Evolutionary conservation across 768 basidiomycete species (phyloP).

Genomic region (Termitomyces sp.): DNA sequence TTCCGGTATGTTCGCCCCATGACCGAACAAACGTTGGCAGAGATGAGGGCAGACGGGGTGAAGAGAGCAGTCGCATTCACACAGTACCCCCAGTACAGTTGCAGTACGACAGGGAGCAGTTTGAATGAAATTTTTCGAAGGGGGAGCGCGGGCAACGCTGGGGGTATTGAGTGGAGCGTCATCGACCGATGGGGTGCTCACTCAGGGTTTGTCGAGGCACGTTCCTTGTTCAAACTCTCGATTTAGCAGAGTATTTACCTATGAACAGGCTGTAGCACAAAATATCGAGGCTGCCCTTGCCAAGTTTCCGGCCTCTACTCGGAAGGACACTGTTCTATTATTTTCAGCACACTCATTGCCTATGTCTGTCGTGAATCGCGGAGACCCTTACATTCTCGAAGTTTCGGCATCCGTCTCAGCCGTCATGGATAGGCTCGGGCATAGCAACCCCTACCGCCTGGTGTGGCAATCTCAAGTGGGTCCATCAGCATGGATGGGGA

Average conservation of each 20-base stretch:
- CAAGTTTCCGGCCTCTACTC: constrained; percentile 67
- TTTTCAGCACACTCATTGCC: constrained; percentile 98
- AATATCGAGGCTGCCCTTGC: constrained; percentile 79
- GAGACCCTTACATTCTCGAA: constrained; percentile 94
- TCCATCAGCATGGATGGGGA: constrained; percentile 97
- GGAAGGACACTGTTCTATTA: constrained; percentile 74
- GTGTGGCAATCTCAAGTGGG: constrained; percentile 99
- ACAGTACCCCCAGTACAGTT: constrained; percentile 98
- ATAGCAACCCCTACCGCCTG: constrained; percentile 83
- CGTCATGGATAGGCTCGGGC: constrained; percentile 82
- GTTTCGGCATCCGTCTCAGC: constrained; percentile 92
- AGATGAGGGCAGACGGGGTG: constrained; percentile 89
- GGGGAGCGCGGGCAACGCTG: constrained; percentile 56
- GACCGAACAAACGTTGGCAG: constrained; percentile 73
- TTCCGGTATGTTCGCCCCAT: constrained; percentile 92
- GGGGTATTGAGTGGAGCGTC: constrained; percentile 88
- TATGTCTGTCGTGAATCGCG: constrained; percentile 97
- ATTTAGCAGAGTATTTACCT: constrained; percentile 3
- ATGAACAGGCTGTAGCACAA: constrained; percentile 76
- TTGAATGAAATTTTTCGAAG: constrained; percentile 84
- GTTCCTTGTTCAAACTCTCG: constrained; percentile 15
- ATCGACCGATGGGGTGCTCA: constrained; percentile 98
- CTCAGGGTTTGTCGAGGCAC: constrained; percentile 88
- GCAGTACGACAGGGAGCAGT: constrained; percentile 96
- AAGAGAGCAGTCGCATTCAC: constrained; percentile 92